These are phyloP conservation scores for Perkinsus olseni DNA, from an alignment of 169 alveolate species.

Conservation along the genomic window DNA sequence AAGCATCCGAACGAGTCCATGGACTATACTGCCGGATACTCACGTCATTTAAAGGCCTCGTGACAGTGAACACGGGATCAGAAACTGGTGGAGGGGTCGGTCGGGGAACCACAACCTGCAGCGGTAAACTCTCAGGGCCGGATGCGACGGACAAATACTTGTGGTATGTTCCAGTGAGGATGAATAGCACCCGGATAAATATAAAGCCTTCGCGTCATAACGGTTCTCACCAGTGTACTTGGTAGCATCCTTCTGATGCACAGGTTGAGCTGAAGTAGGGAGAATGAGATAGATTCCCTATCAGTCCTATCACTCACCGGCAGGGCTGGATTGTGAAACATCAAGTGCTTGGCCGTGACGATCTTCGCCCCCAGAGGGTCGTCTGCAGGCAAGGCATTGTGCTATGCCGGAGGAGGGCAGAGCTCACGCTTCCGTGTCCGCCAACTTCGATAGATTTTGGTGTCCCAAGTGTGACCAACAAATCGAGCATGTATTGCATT, in stretches of 20 bases:
- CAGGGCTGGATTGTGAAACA: constrained; percentile 78
- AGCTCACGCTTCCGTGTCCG: constrained; percentile 52
- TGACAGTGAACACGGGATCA: not conserved
- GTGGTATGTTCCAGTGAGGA: constrained; percentile 79
- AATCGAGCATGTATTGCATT: constrained; percentile 68
- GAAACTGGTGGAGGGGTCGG: not conserved
- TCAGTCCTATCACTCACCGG: constrained; percentile 32
- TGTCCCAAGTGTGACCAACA: constrained; percentile 82
- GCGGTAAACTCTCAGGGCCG: not conserved
- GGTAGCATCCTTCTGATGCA: constrained; percentile 79
- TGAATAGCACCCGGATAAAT: constrained; percentile 77
- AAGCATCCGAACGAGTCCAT: not conserved
- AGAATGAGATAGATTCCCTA: not conserved
- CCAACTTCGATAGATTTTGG: constrained; percentile 67
- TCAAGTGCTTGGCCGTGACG: constrained; percentile 72
- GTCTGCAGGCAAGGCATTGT: constrained; percentile 27
- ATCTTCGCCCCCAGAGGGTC: constrained; percentile 71
- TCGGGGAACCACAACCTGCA: not conserved
- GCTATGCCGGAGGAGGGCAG: not conserved
- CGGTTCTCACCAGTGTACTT: constrained; percentile 45
- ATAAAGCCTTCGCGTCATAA: constrained; percentile 46
- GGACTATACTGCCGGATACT: not conserved
- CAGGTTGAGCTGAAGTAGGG: constrained; percentile 44
- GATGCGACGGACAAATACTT: no score
- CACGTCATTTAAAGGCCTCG: not conserved